Evolutionary conservation across 2,329 filamentous ascomycete species (phyloP).

Genomic region (Ceratocystiopsis minuta): DNA sequence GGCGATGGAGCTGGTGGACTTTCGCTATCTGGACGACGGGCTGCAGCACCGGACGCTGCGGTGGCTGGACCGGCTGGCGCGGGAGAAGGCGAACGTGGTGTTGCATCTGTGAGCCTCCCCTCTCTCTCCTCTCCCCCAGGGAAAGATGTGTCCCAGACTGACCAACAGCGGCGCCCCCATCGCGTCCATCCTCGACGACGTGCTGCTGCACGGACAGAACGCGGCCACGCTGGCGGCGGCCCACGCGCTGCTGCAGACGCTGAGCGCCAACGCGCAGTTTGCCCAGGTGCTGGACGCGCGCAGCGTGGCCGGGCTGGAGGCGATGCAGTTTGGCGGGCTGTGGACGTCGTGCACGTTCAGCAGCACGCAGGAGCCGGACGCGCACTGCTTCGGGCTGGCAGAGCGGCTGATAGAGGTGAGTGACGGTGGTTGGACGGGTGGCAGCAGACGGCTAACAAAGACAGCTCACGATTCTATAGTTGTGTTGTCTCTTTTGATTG

Average conservation of each 20-base stretch:
- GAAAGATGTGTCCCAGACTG: too few species aligned
- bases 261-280: conserved; percentile 37
- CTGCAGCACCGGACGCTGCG: conserved; percentile 39
- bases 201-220: conserved; percentile 46
- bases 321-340: conserved; percentile 44
- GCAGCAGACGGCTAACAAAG: too few species aligned
- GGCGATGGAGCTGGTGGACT: conserved; percentile 47
- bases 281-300: conserved; percentile 28
- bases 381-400: conserved; percentile 34
- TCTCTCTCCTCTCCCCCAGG: too few species aligned
- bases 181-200: conserved; percentile 39
- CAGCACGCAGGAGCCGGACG: conserved; percentile 29
- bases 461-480: too few species aligned
- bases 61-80: conserved; percentile 42
- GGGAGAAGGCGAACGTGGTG: conserved; percentile 35
- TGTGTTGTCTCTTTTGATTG: neutral
- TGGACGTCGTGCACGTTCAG: conserved; percentile 39
- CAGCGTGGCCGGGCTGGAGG: conserved; percentile 32
- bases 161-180: conserved; percentile 33
- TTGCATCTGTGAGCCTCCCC: conserved; percentile 33
- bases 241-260: conserved; percentile 38
- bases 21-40: conserved; percentile 43
- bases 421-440: neutral
- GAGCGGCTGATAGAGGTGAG: conserved; percentile 43
- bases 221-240: conserved; percentile 40